Evolutionary conservation across 495 filamentous ascomycete species (phyloP).

Genomic region (Haplographium delicatum): DNA sequence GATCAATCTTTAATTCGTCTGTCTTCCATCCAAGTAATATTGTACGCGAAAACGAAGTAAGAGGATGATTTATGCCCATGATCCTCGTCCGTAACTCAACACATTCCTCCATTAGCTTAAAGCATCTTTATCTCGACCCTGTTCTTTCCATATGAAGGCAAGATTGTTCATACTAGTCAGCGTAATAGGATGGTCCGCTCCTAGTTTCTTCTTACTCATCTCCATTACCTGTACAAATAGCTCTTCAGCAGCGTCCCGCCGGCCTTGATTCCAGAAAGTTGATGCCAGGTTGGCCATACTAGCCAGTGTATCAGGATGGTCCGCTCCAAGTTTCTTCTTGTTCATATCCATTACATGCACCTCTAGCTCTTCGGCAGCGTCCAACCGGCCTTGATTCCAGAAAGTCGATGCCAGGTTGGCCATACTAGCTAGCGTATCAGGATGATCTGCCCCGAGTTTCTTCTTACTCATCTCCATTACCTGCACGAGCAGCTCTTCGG

Average conservation of each 20-base stretch:
- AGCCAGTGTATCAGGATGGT: no score
- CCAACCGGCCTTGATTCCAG: no score
- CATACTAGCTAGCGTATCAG: background rate
- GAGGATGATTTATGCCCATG: conserved; percentile 2
- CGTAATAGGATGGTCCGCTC: no score
- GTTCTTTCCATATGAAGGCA: background rate
- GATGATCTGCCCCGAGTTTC: background rate
- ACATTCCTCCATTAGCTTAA: conserved; percentile 6
- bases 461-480: conserved; percentile 20
- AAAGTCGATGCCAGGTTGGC: background rate
- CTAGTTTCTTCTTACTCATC: no score
- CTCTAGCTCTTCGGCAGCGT: no score
- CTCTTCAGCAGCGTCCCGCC: no score
- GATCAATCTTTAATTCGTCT: conserved; percentile 5
- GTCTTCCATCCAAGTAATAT: conserved; percentile 1
- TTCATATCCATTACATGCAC: no score
- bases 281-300: no score
- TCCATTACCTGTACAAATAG: no score
- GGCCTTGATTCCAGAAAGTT: no score
- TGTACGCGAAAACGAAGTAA: conserved; percentile 1
- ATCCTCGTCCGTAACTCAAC: conserved; percentile 1
- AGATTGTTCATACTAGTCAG: no score
- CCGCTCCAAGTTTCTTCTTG: no score
- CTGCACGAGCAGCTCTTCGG: conserved; percentile 27
- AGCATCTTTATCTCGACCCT: conserved; percentile 4